Conservation (phyloP, 208 protist species). For the Acanthamoeba polyphaga region DNA sequence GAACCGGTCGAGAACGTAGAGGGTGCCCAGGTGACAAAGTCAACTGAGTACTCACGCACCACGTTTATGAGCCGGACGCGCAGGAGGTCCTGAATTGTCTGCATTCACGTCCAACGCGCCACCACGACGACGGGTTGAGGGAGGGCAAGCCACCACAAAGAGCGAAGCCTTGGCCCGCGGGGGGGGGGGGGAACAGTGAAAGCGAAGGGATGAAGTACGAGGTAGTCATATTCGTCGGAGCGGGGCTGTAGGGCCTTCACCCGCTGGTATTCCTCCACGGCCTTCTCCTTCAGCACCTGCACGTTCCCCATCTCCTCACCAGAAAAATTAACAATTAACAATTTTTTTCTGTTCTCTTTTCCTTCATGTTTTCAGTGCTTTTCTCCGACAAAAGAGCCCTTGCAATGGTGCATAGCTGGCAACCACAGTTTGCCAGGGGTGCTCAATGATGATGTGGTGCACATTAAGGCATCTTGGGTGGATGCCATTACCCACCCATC, state of each 20-base stretch:
- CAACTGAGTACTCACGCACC: slow-evolving; percentile 26
- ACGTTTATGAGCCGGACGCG: slow-evolving; percentile 34
- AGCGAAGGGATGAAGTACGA: neutral
- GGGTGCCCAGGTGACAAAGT: slow-evolving; percentile 52
- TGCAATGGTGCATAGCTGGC: too few relatives aligned
- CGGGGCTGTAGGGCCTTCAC: slow-evolving; percentile 9
- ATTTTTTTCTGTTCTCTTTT: too few relatives aligned
- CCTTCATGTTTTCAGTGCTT: too few relatives aligned
- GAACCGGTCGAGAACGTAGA: slow-evolving; percentile 46
- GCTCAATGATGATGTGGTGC: too few relatives aligned
- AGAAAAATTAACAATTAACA: too few relatives aligned
- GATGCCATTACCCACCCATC: too few relatives aligned
- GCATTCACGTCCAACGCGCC: neutral
- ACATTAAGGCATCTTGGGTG: too few relatives aligned
- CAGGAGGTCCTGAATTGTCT: slow-evolving; percentile 49
- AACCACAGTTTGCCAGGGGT: too few relatives aligned
- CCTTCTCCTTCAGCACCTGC: slow-evolving; percentile 25
- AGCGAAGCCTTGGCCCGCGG: neutral
- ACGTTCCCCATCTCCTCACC: slow-evolving; percentile 2
- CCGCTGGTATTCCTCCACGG: slow-evolving; percentile 41
- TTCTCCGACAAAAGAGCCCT: too few relatives aligned
- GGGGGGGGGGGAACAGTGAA: neutral
- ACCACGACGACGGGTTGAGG: neutral
- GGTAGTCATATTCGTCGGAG: slow-evolving; percentile 32
- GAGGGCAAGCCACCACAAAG: neutral